Evolutionary conservation across 306 rosid genomes (phyloP), one percentile per base, ranked within the genome.

Genomic region (Adenanthera pavonina): DNA sequence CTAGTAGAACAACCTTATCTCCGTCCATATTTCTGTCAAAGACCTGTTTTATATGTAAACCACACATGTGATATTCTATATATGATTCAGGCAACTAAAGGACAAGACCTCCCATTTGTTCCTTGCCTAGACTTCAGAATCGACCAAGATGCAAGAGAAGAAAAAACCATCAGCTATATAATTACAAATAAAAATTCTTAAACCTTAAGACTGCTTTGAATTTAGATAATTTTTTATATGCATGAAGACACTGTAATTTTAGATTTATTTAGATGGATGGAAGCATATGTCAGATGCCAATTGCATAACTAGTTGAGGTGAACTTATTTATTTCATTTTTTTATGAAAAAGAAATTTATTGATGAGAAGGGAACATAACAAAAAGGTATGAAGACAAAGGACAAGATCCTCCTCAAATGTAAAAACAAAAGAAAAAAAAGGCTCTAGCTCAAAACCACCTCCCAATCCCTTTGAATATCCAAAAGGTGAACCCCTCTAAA

Each of bases 21-120:
- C 78, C 91, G 84, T 93, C 97, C 87, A 91, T 87, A 35, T 87
- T 84, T 82, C 77, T 90, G 88, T 90, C 78, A 33, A 93, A 91
- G 38, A 90, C 97, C 97, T 91, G 89, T 74, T 77, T 74, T 78
- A 46, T 35, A 66, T 60, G 79, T 44, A 51, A 78, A 36, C 54
- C 34, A 38, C 35, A 65, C 47, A 75, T 61, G 77, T 60, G 65
- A 77, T 79, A 49, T 52, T 77, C 82, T 13, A 30, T 8, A 38
- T 70, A 40, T 20, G 68, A 60, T 60, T 30, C 38, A 60, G 67
- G 16, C 16, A 60, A 60, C 7, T 6, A 60, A 30, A 30, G 67
- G 67, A 60, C 38, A 60, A 60, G 40, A 25, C 17, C 16, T 60
- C 67, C 40, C 67, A 11, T 10, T 17, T 30, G 8, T 15, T 64